phyloP scores from a whole-genome alignment of 805 yeast genomes.

The Alloascoidea hylecoeti region DNA sequence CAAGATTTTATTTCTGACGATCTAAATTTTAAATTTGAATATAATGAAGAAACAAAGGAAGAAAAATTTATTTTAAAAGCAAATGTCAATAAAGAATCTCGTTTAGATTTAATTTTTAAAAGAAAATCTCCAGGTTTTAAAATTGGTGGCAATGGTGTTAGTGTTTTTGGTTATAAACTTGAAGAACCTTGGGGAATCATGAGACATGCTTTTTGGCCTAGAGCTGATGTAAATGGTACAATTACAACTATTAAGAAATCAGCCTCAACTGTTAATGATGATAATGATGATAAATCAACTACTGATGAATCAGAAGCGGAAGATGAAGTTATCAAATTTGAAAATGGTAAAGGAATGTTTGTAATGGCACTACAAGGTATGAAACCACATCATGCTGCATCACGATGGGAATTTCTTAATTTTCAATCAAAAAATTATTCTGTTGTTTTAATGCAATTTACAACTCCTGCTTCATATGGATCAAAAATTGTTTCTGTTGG shows the following conservation, averaged over 20 bases:
- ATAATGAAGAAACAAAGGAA: slow-evolving; percentile 27
- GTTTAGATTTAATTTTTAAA: slow-evolving; percentile 41
- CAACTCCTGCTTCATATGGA: slow-evolving; percentile 69
- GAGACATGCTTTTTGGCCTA: slow-evolving; percentile 80
- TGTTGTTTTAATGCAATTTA: slow-evolving; percentile 70
- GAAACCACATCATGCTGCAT: slow-evolving; percentile 90
- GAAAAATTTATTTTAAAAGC: slow-evolving; percentile 26
- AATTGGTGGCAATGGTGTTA: slow-evolving; percentile 62
- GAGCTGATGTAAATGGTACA: slow-evolving; percentile 49
- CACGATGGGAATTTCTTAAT: slow-evolving; percentile 69
- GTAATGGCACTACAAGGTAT: slow-evolving; percentile 81
- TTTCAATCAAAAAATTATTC: slow-evolving; percentile 47
- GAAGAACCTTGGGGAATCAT: slow-evolving; percentile 76
- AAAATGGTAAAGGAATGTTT: slow-evolving; percentile 35
- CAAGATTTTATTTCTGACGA: slow-evolving; percentile 60
- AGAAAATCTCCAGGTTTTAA: slow-evolving; percentile 54
- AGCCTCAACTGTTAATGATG: slow-evolving; percentile 13
- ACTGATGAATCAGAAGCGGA: slow-evolving; percentile 8
- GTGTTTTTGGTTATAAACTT: slow-evolving; percentile 38
- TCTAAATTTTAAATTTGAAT: slow-evolving; percentile 38
- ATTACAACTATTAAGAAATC: slow-evolving; percentile 22
- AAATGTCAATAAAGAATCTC: slow-evolving; percentile 39
- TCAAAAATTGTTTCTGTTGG: slow-evolving; percentile 59
- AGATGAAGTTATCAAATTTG: slow-evolving; percentile 4
- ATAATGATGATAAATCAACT: slow-evolving; percentile 8